Evolutionary conservation across 306 rosid genomes (phyloP).

Genomic region (Casuarina cunninghamiana): DNA sequence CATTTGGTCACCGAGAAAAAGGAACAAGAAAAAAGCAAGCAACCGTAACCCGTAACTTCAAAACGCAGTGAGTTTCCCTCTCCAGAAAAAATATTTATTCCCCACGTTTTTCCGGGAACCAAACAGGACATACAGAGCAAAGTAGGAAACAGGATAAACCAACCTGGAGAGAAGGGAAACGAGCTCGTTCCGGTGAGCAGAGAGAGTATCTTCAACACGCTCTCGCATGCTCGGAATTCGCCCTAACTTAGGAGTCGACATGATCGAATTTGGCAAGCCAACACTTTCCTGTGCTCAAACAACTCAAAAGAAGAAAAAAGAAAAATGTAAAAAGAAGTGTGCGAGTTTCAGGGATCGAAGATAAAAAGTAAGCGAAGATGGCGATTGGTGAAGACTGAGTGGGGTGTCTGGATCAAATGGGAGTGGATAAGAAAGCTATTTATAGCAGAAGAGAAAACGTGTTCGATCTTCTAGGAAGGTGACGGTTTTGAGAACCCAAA

Average conservation of each 20-base stretch:
- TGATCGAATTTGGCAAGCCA: conserved; percentile 21
- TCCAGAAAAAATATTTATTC: neutral
- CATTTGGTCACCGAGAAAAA: neutral
- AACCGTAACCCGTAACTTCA: neutral
- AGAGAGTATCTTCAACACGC: conserved; percentile 77
- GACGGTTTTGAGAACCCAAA: neutral
- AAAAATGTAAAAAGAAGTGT: neutral
- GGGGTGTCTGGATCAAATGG: neutral
- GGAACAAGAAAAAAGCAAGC: neutral
- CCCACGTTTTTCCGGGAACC: conserved; percentile 1
- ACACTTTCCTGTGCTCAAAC: neutral
- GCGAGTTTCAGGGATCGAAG: neutral
- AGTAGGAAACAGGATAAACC: neutral
- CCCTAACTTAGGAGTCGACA: conserved; percentile 53
- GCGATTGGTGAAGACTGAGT: neutral
- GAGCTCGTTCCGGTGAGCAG: conserved; percentile 83
- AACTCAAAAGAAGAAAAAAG: no score
- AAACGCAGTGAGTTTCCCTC: neutral
- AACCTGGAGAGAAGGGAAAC: conserved; percentile 91
- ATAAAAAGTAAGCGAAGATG: neutral
- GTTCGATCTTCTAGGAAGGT: neutral
- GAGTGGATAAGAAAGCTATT: neutral
- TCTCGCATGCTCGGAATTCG: conserved; percentile 74
- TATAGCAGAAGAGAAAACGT: neutral
- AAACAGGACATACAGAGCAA: neutral